A percentile compares a stretch with the other conserved stretches of the same genome.
phyloP scores from a whole-genome alignment of 371 early-diverging fungal genomes.

The Gilbertella persicaria region DNA sequence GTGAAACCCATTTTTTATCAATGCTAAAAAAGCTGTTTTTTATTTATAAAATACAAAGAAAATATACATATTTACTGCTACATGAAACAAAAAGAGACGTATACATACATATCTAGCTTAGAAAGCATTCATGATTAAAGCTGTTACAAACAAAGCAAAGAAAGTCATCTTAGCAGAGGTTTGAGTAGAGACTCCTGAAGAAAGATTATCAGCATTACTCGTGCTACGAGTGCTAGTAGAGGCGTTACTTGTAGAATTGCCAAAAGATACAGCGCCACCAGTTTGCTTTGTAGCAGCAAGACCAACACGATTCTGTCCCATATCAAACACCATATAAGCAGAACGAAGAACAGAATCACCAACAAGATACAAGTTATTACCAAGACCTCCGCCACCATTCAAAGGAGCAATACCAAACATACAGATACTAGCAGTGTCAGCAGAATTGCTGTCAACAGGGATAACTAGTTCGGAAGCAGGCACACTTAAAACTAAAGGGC shows the following conservation, averaged over 20 bases:
- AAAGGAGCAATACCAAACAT: conserved; percentile 52
- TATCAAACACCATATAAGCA: conserved; percentile 50
- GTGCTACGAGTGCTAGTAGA: neutral
- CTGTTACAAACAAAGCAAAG: neutral
- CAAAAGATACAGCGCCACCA: conserved; percentile 27
- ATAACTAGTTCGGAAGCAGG: conserved; percentile 44
- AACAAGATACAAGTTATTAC: conserved; percentile 40
- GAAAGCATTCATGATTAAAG: neutral
- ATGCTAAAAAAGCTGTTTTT: no score
- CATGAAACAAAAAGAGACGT: neutral
- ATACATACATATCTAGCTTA: neutral
- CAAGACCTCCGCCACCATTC: conserved; percentile 24
- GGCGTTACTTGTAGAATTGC: conserved; percentile 2
- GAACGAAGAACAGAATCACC: conserved; percentile 51
- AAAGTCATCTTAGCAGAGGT: no score
- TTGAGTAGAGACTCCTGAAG: neutral
- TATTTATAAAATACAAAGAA: no score
- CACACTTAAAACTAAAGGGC: conserved; percentile 28
- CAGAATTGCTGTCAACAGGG: conserved; percentile 31
- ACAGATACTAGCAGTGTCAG: conserved; percentile 31
- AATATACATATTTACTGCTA: no score
- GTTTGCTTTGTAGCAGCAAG: conserved; percentile 44
- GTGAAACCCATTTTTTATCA: no score
- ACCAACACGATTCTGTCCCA: conserved; percentile 47
- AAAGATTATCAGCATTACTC: neutral